phyloP scores from a whole-genome alignment of 257 asterid genomes.

The Solanum virginianum region DNA sequence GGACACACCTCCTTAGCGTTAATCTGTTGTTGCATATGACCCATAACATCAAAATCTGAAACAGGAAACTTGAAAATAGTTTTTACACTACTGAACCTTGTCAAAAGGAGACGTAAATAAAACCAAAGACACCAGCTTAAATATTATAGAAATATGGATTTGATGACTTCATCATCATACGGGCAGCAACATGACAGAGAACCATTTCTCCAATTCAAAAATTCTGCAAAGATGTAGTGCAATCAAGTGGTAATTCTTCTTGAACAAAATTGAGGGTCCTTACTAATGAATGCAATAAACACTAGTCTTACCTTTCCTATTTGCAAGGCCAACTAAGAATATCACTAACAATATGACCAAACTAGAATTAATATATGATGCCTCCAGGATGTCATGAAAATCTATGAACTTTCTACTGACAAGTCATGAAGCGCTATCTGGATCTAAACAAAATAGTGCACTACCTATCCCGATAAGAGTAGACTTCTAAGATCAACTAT shows the following conservation, averaged over 20 bases:
- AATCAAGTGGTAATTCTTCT: neutral
- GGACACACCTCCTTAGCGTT: neutral
- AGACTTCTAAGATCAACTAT: neutral
- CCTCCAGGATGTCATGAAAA: neutral
- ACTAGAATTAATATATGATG: neutral
- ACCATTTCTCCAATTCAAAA: neutral
- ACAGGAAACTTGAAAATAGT: neutral
- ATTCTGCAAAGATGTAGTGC: neutral
- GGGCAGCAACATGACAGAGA: neutral
- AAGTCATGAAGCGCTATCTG: neutral
- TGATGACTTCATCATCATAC: neutral
- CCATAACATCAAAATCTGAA: neutral
- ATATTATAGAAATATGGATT: neutral
- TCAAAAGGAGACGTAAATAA: neutral
- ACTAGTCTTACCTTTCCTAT: neutral
- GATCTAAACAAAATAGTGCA: neutral
- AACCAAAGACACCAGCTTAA: neutral
- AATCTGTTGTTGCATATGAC: neutral
- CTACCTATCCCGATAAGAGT: neutral
- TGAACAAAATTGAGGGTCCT: neutral
- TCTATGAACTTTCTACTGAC: neutral
- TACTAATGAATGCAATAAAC: neutral
- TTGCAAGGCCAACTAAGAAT: neutral
- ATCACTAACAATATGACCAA: neutral
- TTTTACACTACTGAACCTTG: neutral